Evolutionary conservation across 768 basidiomycete species (phyloP).

Genomic region (Baorangia bicolor): DNA sequence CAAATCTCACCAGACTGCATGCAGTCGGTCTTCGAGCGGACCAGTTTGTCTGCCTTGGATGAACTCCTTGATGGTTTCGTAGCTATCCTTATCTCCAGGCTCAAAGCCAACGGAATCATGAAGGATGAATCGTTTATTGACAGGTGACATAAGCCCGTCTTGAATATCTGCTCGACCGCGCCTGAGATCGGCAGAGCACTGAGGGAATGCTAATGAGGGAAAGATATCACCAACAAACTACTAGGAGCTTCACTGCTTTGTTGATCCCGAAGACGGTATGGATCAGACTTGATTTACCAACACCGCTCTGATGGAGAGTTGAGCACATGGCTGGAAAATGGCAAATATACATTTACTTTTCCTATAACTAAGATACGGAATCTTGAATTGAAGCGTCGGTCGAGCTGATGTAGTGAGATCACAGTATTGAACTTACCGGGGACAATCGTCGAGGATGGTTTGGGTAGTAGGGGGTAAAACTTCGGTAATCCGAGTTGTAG

Average conservation of each 20-base stretch:
- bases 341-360: background rate
- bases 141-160: too few relatives aligned
- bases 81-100: too few relatives aligned
- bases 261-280: background rate
- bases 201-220: background rate
- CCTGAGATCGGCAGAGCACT: background rate
- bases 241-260: background rate
- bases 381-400: background rate
- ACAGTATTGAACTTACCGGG: background rate
- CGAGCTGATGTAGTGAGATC: too few relatives aligned
- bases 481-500: background rate
- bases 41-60: too few relatives aligned
- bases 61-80: too few relatives aligned
- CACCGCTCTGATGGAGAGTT: background rate
- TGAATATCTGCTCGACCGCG: too few relatives aligned
- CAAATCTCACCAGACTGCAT: too few relatives aligned
- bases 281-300: constrained; percentile 1
- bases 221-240: too few relatives aligned
- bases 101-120: too few relatives aligned
- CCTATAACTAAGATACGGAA: constrained; percentile 6
- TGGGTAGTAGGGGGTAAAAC: background rate
- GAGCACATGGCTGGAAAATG: background rate
- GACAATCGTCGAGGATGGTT: background rate
- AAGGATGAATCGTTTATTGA: too few relatives aligned
- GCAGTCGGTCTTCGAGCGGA: too few relatives aligned